Evolutionary conservation across 2,329 filamentous ascomycete species (phyloP), one percentile per base, ranked within the genome.

Genomic region (Cytospora schulzeri): DNA sequence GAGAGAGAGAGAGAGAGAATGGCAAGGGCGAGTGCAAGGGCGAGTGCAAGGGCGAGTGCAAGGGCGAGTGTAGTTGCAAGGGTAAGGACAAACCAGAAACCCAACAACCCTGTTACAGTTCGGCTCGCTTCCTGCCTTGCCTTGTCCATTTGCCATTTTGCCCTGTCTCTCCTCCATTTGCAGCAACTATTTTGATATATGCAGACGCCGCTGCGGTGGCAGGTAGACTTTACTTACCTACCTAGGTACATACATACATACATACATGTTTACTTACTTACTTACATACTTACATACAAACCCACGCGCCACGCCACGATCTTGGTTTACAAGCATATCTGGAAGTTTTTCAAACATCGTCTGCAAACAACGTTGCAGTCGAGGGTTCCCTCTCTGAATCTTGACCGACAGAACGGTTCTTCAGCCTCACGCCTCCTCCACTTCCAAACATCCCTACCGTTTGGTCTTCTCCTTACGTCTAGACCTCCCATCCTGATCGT

Each of bases 361-460:
- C 45, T 48, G 12, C 33, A 35, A 35, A 35, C 31, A 35, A 35
- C 22, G n/a, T 48, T 48, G 45, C 45, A 48, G 45, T 48, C 45
- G 45, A 14, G n/a, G 38, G 45, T 48, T 24, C 7, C 45, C n/a
- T 48, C n/a, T 14, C 22, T 3, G 45, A 22, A 22, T 48, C 45
- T 48, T 48, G 45, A 48, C 45, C 45, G 45, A 48, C 45, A 48
- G 45, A 48, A 48, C 45, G 45, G 45, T 48, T 48, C 45, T 24
- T 48, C 45, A 48, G 45, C 45, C 45, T 48, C 45, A 48, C 45
- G 45, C 45, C 24, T 48, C 45, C 45, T 48, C 45, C 45, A 48
- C 45, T 48, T 48, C 45, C n/a, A 48, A 33, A 48, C 45, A 48
- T 48, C 45, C 45, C n/a, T 48, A 24, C 45, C 45, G 45, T 48